Evolutionary conservation across 768 basidiomycete genomes (phyloP).

Genomic region (Galerina marginata): DNA sequence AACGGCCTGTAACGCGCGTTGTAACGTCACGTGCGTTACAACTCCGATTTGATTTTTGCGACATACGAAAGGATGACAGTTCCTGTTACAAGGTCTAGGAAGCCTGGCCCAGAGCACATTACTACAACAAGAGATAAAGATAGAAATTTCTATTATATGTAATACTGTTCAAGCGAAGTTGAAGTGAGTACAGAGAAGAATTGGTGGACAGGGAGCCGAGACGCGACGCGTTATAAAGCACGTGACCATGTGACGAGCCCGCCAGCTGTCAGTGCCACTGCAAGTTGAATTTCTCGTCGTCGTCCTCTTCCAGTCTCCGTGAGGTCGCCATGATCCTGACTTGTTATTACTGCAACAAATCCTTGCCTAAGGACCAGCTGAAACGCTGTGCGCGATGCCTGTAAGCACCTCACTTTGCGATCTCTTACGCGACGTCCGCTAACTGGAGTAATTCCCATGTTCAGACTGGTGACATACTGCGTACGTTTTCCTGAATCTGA

Average conservation of each 20-base stretch:
- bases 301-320: neutral
- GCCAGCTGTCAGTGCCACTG: neutral
- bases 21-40: too few species aligned
- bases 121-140: too few species aligned
- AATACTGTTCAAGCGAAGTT: too few species aligned
- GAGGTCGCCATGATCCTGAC: neutral
- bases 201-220: too few species aligned
- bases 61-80: too few species aligned
- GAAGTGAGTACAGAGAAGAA: too few species aligned
- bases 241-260: neutral
- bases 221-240: neutral
- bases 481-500: neutral
- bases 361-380: neutral
- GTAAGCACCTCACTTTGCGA: neutral
- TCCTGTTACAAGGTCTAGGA: too few species aligned
- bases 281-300: neutral
- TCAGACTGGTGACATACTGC: conserved; percentile 8
- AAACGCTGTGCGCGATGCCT: conserved; percentile 9
- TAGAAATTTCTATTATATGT: too few species aligned
- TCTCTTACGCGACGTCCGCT: neutral
- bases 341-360: conserved; percentile 7
- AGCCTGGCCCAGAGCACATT: too few species aligned
- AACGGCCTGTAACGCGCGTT: too few species aligned
- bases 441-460: neutral
- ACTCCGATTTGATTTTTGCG: too few species aligned